Evolutionary conservation across 176 grass and related monocot species (phyloP).

Genomic region (Musa beccarii): DNA sequence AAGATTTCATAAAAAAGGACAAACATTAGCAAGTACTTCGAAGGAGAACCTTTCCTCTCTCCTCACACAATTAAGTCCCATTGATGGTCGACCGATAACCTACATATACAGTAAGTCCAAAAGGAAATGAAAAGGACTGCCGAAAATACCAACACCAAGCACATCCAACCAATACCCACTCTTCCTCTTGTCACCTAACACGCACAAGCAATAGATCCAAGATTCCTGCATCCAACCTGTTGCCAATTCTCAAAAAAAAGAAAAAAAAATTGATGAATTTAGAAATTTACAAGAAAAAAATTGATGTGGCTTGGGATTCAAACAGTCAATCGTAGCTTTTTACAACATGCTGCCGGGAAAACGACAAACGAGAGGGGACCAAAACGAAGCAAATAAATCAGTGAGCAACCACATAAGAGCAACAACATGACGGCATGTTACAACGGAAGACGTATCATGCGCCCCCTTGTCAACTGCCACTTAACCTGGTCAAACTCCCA

Average conservation of each 20-base stretch:
- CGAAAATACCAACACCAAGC: background rate
- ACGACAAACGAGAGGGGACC: too few relatives aligned
- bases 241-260: background rate
- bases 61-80: background rate
- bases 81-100: background rate
- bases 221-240: slow-evolving; percentile 2
- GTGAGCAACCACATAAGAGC: too few relatives aligned
- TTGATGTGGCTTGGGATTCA: too few relatives aligned
- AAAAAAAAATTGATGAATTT: background rate
- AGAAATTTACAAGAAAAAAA: too few relatives aligned
- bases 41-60: background rate
- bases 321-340: too few relatives aligned
- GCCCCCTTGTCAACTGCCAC: too few relatives aligned
- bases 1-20: background rate
- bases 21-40: background rate
- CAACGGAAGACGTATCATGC: too few relatives aligned
- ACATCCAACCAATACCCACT: background rate
- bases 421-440: too few relatives aligned
- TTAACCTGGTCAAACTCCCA: too few relatives aligned
- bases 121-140: background rate
- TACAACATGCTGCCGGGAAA: too few relatives aligned
- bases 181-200: background rate
- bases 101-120: background rate
- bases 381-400: too few relatives aligned
- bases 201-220: background rate